phyloP scores from a whole-genome alignment of 495 filamentous ascomycete species.

The Podospora fimiseda region DNA sequence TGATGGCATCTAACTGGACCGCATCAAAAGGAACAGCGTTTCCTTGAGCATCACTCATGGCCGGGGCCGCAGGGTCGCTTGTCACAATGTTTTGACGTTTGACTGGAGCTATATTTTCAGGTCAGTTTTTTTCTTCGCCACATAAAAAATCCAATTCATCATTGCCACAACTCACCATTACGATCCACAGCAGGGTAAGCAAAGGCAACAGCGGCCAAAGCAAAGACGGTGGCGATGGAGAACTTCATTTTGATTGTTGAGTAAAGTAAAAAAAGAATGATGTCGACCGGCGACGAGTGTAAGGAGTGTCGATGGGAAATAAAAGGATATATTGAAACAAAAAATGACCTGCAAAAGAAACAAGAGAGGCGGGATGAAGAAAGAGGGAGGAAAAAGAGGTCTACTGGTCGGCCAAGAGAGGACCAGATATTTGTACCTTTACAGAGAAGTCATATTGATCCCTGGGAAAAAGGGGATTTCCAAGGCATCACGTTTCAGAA shows the following conservation, averaged over 20 bases:
- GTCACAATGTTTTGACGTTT: slow-evolving; percentile 21
- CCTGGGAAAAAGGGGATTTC: too few species aligned
- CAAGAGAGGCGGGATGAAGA: slow-evolving; percentile 18
- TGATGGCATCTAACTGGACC: slow-evolving; percentile 24
- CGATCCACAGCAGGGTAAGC: slow-evolving; percentile 27
- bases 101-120: slow-evolving; percentile 15
- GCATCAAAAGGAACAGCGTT: slow-evolving; percentile 36
- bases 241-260: slow-evolving; percentile 47
- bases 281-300: slow-evolving; percentile 27
- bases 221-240: slow-evolving; percentile 37
- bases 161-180: slow-evolving; percentile 25
- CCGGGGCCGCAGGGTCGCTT: slow-evolving; percentile 24
- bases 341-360: slow-evolving; percentile 20
- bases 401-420: slow-evolving; percentile 11
- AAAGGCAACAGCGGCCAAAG: slow-evolving; percentile 42
- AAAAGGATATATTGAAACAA: slow-evolving; percentile 5
- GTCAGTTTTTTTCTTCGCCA: not conserved
- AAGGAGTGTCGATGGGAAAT: not conserved
- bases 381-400: slow-evolving; percentile 14
- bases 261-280: slow-evolving; percentile 10
- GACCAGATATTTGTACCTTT: slow-evolving; percentile 32
- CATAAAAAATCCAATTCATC: not conserved
- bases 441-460: not conserved
- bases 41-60: slow-evolving; percentile 35
- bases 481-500: slow-evolving; percentile 7